Percentiles rank a stretch among this genome's conserved stretches.
These are phyloP conservation scores for Platismatia glauca DNA, from an alignment of 495 filamentous ascomycete genomes.

Conservation along the genomic window DNA sequence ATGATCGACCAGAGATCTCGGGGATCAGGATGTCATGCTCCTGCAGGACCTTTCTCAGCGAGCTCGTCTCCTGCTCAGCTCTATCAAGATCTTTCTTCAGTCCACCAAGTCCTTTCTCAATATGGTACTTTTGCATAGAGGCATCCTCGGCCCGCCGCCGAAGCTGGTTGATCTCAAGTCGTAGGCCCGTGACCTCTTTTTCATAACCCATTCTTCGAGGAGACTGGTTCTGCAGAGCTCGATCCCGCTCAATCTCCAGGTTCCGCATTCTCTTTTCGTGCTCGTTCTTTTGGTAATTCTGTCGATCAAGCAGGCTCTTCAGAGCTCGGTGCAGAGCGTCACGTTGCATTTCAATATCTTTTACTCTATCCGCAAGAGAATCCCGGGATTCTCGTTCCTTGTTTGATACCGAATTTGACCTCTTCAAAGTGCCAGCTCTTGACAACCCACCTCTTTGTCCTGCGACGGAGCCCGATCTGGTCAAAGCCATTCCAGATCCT, in stretches of 20 bases:
- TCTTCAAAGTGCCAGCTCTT: constrained; percentile 31
- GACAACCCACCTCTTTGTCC: constrained; percentile 27
- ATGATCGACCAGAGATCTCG: constrained; percentile 32
- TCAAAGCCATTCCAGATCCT: constrained; percentile 40
- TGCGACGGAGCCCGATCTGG: constrained; percentile 55
- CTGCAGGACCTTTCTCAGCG: constrained; percentile 66
- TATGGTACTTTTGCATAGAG: constrained; percentile 91
- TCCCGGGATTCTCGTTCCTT: constrained; percentile 59
- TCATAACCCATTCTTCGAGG: constrained; percentile 72
- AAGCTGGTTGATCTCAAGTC: constrained; percentile 75
- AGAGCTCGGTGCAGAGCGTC: constrained; percentile 84
- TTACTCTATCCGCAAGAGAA: constrained; percentile 70
- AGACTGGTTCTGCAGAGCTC: constrained; percentile 54
- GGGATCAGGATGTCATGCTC: constrained; percentile 78
- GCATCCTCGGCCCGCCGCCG: constrained; percentile 89
- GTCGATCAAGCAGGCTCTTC: constrained; percentile 76
- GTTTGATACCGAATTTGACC: constrained; percentile 51
- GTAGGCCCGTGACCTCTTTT: constrained; percentile 65
- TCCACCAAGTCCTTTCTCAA: constrained; percentile 84
- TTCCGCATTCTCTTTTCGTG: constrained; percentile 65
- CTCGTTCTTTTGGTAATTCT: constrained; percentile 70
- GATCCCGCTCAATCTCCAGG: constrained; percentile 70
- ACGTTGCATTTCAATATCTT: constrained; percentile 86
- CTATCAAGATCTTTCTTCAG: constrained; percentile 97
- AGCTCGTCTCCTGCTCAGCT: constrained; percentile 82